These are phyloP conservation scores for Lasiodiplodia sp. DNA, from an alignment of 2,329 filamentous ascomycete genomes.

Conservation along the genomic window DNA sequence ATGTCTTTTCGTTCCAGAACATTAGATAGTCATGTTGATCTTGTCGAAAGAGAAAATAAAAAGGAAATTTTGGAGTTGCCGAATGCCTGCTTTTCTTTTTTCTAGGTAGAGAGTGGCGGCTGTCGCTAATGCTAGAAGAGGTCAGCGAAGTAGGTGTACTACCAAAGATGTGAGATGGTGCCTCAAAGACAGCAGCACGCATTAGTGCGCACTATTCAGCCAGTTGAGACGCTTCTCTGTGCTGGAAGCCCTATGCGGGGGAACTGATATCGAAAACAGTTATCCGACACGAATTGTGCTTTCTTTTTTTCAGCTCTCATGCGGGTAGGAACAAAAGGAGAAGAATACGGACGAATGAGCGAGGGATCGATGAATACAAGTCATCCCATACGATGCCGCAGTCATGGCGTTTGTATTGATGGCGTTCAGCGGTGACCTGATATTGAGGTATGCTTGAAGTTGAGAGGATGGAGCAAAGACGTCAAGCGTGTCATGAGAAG, in stretches of 20 bases:
- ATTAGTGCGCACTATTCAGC: no score
- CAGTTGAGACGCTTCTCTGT: not conserved
- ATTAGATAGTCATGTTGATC: not conserved
- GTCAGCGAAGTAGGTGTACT: no score
- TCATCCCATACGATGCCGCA: not conserved
- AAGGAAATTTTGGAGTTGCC: not conserved
- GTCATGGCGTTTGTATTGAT: not conserved
- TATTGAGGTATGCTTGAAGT: not conserved
- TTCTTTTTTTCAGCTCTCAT: not conserved
- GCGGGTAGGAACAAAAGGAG: not conserved
- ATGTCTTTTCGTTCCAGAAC: not conserved
- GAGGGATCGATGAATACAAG: not conserved
- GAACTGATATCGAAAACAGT: no score
- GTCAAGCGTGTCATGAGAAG: not conserved
- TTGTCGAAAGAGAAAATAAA: not conserved
- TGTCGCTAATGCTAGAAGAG: no score
- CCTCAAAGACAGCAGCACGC: no score
- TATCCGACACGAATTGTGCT: not conserved
- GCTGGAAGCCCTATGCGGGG: not conserved
- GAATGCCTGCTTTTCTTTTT: no score
- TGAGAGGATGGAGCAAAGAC: not conserved
- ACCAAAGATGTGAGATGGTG: no score
- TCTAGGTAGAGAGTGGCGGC: no score
- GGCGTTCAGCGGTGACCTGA: not conserved
- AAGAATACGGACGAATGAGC: not conserved